phyloP scores from a whole-genome alignment of 163 green algal species.

The Prototheca cutis region DNA sequence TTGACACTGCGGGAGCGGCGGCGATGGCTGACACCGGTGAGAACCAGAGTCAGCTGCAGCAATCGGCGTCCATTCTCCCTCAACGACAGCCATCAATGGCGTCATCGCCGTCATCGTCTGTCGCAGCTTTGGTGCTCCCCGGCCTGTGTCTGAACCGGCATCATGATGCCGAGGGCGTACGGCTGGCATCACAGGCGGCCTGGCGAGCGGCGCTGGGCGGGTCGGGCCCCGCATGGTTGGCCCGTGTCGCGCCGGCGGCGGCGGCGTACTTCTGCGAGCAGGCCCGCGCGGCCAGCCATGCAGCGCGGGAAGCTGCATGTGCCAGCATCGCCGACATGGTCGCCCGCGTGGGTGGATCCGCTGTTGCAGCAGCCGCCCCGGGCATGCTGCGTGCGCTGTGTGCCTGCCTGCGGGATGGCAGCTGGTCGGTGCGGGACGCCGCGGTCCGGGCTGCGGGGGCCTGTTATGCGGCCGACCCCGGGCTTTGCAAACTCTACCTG shows the following conservation, averaged over 20 bases:
- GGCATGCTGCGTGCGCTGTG: slow-evolving; percentile 61
- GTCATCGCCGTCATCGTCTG: slow-evolving; percentile 35
- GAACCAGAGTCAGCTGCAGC: too few relatives aligned
- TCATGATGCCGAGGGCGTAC: slow-evolving; percentile 85
- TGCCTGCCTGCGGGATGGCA: slow-evolving; percentile 73
- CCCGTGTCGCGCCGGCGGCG: slow-evolving; percentile 47
- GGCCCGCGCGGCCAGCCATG: slow-evolving; percentile 73
- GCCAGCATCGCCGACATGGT: slow-evolving; percentile 83
- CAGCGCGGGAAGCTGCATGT: slow-evolving; percentile 79
- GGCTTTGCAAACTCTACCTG: not conserved
- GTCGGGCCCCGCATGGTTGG: slow-evolving; percentile 52
- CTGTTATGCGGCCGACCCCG: not conserved
- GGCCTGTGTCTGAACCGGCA: slow-evolving; percentile 75
- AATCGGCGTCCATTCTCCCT: too few relatives aligned
- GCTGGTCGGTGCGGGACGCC: slow-evolving; percentile 76
- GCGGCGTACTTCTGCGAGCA: slow-evolving; percentile 71
- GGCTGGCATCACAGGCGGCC: slow-evolving; percentile 69
- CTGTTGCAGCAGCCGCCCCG: slow-evolving; percentile 55
- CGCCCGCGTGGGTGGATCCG: slow-evolving; percentile 30
- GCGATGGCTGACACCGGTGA: too few relatives aligned
- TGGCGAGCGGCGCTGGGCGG: slow-evolving; percentile 67
- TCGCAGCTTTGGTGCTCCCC: too few relatives aligned
- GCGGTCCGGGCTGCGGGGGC: slow-evolving; percentile 18
- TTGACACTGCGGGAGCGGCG: too few relatives aligned
- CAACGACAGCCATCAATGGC: too few relatives aligned